Evolutionary conservation across 345 rosid genomes (phyloP), one percentile per base, ranked within the genome.

Genomic region (Carallia pectinifolia): DNA sequence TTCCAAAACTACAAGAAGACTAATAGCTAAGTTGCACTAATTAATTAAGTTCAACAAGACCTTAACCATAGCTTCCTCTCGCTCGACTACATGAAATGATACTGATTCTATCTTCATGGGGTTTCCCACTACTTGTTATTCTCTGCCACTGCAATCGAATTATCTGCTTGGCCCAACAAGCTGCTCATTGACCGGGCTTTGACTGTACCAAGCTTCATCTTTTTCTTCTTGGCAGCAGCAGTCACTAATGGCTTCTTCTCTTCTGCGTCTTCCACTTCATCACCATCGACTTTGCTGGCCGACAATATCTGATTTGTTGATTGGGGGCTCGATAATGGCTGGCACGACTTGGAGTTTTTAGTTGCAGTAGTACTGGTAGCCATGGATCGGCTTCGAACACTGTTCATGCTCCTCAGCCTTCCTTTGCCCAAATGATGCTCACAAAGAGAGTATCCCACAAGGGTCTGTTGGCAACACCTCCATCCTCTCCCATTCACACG

Each of bases 401-500:
- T 84, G 2, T 67, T 80, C 81, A 85, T 82, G 80, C 96, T 92
- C 78, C 97, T 79, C 0, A 95, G 86, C 74, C 99, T 85, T 59
- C 98, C 99, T 80, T 95, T 95, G 4, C 99, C 99, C 52, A 95
- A 72, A 75, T 95, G 99, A 80, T 95, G 97, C 85, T 90, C 99
- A 64, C 99, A 95, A 38, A 95, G 90, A 1, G 98, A 92, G 76
- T 95, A 95, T 7, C 98, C 99, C 29, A 88, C 90, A 36, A 95
- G 92, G 5, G 99, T 95, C 77, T 85, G 97, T 47, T 92, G 97
- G 67, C 94, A 89, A 58, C 99, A 95, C 69, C 99, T 84, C 99
- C 99, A 95, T 62, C 99, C 99, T 76, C 97, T 81, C 39, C 99
- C 99, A 37, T 95, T 95, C 15, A 90, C 97, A 2, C 99, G 89